Evolutionary conservation across 768 basidiomycete genomes (phyloP).

Genomic region (Rhodotorula diobovata): DNA sequence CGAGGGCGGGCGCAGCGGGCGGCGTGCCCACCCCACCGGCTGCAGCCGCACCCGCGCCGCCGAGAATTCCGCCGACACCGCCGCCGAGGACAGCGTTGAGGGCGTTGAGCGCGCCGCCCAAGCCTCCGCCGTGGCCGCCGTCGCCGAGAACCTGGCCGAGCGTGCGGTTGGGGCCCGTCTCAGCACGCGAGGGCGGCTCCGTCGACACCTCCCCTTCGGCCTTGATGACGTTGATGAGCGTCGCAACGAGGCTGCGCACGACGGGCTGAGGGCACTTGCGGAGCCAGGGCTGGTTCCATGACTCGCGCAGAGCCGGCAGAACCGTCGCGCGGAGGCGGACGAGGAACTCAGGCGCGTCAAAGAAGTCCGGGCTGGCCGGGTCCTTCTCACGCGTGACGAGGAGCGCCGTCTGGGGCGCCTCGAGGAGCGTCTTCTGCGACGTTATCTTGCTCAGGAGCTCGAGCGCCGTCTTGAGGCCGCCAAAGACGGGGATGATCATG

Average conservation of each 20-base stretch:
- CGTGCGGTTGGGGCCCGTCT: neutral
- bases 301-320: constrained; percentile 61
- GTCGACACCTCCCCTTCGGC: constrained; percentile 72
- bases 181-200: constrained; percentile 46
- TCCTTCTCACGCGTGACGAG: constrained; percentile 71
- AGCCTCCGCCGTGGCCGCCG: neutral
- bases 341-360: constrained; percentile 80
- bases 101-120: constrained; percentile 15
- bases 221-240: constrained; percentile 72
- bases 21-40: too few species aligned
- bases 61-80: constrained; percentile 15
- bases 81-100: constrained; percentile 19
- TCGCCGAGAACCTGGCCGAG: constrained; percentile 4
- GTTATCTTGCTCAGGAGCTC: constrained; percentile 71
- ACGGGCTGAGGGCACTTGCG: constrained; percentile 64
- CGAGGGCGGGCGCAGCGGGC: constrained; percentile 53
- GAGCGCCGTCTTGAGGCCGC: constrained; percentile 69
- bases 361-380: constrained; percentile 56
- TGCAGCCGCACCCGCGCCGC: constrained; percentile 37
- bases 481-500: constrained; percentile 65
- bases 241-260: constrained; percentile 68
- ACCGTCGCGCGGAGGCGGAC: constrained; percentile 69
- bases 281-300: constrained; percentile 85
- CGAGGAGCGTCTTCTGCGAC: constrained; percentile 72
- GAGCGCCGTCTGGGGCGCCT: constrained; percentile 74